Base-by-base conservation (phyloP, 169 alveolate genomes). In the Eimeria praecox region DNA sequence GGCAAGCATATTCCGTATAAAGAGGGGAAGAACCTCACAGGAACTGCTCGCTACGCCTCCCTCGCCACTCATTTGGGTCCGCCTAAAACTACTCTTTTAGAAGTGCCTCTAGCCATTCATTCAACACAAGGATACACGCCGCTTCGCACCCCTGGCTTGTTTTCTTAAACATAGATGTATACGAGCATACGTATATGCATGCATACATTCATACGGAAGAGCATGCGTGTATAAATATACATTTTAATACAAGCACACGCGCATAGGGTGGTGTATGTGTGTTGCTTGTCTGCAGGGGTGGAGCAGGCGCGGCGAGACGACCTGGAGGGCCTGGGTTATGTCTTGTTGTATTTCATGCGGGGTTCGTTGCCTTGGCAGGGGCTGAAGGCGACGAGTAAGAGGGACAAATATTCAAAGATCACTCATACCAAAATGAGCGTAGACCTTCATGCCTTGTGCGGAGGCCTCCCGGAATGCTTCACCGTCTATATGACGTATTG, bases 291-390 rank as follows among this genome's bases (percentile, higher is more conserved):
- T 73, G 83, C 73, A 92, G 95, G 95, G 16, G 82, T 97, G 18
- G 99, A 99, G 95, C 99, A 99, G 97, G 97, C 99, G 92, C 98
- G 99, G 40, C 97, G 99, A 91, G 99, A 99, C 96, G 99, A 99
- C 97, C 97, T 99, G 94, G 99, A 99, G 97, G 99, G 99, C 56
- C 97, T 99, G 59, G 99, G 99, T 27, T 98, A 98, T 95, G 99
- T 99, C 30, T 96, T 99, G 90, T 97, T 99, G 97, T 99, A 98
- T 96, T 99, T 99, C 96, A 97, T 98, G 95, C 98, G 99, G 86
- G 99, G 99, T 16, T 97, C 98, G 46, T 97, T 99, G 35, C 99
- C 99, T 12, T 99, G 99, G 99, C 99, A 99, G 97, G 97, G 97
- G 54, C 98, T 98, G 87, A 98, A 98, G 95, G 99, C 99, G 49